Base-by-base conservation (phyloP, 2,329 filamentous ascomycete genomes). In the Colletotrichum sp. region DNA sequence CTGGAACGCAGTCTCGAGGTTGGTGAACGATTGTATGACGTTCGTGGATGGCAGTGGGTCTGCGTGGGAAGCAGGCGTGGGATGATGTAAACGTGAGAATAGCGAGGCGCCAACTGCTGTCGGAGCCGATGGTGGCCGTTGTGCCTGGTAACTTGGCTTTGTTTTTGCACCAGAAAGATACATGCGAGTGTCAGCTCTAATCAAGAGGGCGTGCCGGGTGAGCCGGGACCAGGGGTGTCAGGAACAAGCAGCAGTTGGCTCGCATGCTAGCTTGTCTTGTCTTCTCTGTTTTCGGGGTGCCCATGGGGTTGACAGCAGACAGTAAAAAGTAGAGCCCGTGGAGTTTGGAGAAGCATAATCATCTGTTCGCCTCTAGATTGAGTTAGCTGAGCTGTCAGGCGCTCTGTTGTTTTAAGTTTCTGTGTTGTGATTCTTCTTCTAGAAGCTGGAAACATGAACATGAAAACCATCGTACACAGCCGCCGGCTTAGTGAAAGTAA, bases 31-130 rank as follows among this genome's bases (percentile, higher is more conserved):
- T 28, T 55, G 69, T 61, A 76, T 76, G 70, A 76, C 74, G 74
- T 76, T 73, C 43, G 57, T 69, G n/a, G 70, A 64, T 26, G 5
- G 26, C 34, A 21, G 67, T 68, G 73, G 64, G 59, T 63, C 39
- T 67, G 43, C 7, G 36, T 39, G 39, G 21, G 64, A 61, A 63
- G 57, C 61, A 55, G 69, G 61, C 12, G 70, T 60, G 57, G 21
- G 70, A 76, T 74, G 74, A 76, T 76, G 74, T 74, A 74, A 76
- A 60, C 7, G 36, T 39, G 63, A 68, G 32, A 36, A 55, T 30
- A 43, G 32, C 14, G 3, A 55, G 57, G n/a, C 2, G 21, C 30
- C n/a, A 2, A 14, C 10, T 60, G 26, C 16, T 71, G 68, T 55
- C 30, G 28, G 72, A 52, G 39, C 28, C 21, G 64, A 48, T n/a